Evolutionary conservation across 345 rosid genomes (phyloP).

Genomic region (Salix koriyanagi): DNA sequence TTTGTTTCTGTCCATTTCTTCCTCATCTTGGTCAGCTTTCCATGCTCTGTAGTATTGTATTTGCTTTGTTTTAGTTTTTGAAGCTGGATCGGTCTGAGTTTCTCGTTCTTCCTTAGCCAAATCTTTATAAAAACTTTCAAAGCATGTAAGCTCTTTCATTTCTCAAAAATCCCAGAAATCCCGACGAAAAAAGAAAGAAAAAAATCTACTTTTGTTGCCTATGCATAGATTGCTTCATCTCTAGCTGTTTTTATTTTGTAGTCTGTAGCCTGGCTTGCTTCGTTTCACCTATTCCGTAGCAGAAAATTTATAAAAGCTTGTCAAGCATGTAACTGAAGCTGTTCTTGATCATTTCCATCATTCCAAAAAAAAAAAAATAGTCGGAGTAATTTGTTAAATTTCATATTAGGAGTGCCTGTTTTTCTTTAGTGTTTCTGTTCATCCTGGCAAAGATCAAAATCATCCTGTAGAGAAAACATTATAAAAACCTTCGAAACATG

Average conservation of each 20-base stretch:
- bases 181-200: conserved; percentile 6
- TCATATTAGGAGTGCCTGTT: background rate
- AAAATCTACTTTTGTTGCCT: background rate
- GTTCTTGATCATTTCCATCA: background rate
- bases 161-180: background rate
- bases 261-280: conserved; percentile 34
- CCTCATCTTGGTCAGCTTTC: background rate
- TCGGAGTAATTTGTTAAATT: background rate
- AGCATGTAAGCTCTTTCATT: conserved; percentile 23
- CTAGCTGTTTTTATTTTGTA: background rate
- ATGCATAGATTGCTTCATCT: conserved; percentile 8
- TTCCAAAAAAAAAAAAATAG: conserved; percentile 13
- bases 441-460: conserved; percentile 53
- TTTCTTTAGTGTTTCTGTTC: background rate
- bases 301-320: conserved; percentile 46
- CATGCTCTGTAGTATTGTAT: background rate
- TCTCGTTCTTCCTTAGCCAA: conserved; percentile 16
- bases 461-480: conserved; percentile 42
- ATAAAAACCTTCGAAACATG: conserved; percentile 64
- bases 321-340: conserved; percentile 42
- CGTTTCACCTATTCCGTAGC: conserved; percentile 37
- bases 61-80: background rate
- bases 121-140: conserved; percentile 21
- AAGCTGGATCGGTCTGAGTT: conserved; percentile 23
- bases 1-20: background rate